phyloP scores from a whole-genome alignment of 345 rosid species.

The Hirschfeldia incana region DNA sequence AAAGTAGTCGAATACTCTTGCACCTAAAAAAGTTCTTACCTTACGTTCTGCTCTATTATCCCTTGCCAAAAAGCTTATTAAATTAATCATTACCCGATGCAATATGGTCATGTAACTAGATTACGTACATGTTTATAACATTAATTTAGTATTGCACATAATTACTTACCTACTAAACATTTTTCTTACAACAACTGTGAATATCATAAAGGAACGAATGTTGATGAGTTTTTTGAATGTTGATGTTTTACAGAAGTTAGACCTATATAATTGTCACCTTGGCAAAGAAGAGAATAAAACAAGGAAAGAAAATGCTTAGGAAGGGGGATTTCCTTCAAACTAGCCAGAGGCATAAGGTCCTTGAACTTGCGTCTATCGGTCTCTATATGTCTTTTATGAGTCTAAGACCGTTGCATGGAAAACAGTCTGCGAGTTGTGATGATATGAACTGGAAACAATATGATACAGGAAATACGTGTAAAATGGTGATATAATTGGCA shows the following conservation, averaged over 20 bases:
- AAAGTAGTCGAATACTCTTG: neutral
- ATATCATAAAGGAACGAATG: neutral
- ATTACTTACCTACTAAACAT: neutral
- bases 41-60: neutral
- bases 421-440: neutral
- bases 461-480: neutral
- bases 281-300: neutral
- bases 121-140: neutral
- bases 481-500: neutral
- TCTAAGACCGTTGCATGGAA: neutral
- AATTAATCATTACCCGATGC: neutral
- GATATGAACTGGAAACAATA: neutral
- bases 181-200: neutral
- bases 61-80: neutral
- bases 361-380: neutral
- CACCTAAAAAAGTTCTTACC: neutral
- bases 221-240: neutral
- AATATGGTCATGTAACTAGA: neutral
- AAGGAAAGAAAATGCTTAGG: neutral
- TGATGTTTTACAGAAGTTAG: neutral
- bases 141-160: neutral
- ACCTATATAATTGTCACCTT: neutral
- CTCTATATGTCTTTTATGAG: too few relatives aligned
- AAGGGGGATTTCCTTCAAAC: neutral
- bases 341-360: neutral